Percentiles rank a stretch among this genome's conserved stretches.
Conservation (phyloP, 2,329 filamentous ascomycete genomes). For the Ceratocystis diversiconidia region DNA sequence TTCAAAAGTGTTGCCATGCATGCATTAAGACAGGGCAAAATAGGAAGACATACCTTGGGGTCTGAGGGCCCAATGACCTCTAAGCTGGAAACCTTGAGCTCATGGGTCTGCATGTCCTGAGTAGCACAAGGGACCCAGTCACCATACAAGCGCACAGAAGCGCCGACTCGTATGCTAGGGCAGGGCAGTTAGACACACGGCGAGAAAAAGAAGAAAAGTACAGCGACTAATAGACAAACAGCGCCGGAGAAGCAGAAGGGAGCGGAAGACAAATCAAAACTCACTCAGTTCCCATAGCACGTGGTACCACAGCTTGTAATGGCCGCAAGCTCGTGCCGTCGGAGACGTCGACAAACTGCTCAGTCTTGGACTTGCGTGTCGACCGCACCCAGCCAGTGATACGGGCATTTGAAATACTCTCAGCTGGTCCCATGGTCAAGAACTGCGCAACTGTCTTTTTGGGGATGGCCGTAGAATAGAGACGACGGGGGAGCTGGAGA, state of each 20-base stretch:
- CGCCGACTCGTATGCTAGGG: slow-evolving; percentile 61
- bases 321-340: slow-evolving; percentile 73
- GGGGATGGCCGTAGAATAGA: slow-evolving; percentile 20
- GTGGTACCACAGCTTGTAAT: slow-evolving; percentile 67
- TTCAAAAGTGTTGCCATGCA: too few relatives aligned
- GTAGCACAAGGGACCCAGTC: slow-evolving; percentile 60
- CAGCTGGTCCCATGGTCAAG: slow-evolving; percentile 36
- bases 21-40: background rate
- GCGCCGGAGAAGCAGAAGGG: too few relatives aligned
- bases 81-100: slow-evolving; percentile 60
- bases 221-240: background rate
- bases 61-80: slow-evolving; percentile 64
- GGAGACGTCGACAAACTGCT: slow-evolving; percentile 69
- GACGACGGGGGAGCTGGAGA: background rate
- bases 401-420: slow-evolving; percentile 35
- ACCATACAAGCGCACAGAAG: slow-evolving; percentile 64
- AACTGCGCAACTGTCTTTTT: slow-evolving; percentile 38
- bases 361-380: slow-evolving; percentile 70
- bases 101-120: slow-evolving; percentile 49
- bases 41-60: slow-evolving; percentile 47
- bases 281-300: slow-evolving; percentile 58
- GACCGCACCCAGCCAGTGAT: slow-evolving; percentile 73
- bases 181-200: slow-evolving; percentile 17
- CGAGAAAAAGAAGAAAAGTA: slow-evolving; percentile 7
- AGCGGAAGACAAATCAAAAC: slow-evolving; percentile 22